A percentile compares a stretch with the other conserved stretches of the same genome.
These are phyloP conservation scores for Aspergillus luchuensis DNA, from an alignment of 2,329 filamentous ascomycete genomes.

Conservation along the genomic window DNA sequence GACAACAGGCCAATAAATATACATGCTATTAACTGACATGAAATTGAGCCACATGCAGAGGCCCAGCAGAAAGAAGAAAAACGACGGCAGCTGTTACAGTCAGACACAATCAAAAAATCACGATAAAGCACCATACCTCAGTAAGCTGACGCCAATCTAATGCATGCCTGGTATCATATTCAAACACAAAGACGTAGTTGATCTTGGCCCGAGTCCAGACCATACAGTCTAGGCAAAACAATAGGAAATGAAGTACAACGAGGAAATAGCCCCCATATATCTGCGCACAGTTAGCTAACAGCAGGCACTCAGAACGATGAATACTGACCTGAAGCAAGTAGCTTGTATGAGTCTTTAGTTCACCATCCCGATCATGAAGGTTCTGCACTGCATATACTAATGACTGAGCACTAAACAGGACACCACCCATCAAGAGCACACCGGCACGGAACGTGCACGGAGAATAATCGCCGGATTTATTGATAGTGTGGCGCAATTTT, in stretches of 20 bases:
- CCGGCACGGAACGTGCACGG: conserved; percentile 63
- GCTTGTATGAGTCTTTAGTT: conserved; percentile 57
- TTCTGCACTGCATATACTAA: conserved; percentile 60
- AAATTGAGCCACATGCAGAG: conserved; percentile 91
- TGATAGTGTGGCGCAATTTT: conserved; percentile 74
- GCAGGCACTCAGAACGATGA: background rate
- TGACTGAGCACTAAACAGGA: conserved; percentile 68
- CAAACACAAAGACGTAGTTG: conserved; percentile 96
- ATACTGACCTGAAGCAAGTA: conserved; percentile 67
- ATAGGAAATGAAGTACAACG: conserved; percentile 72
- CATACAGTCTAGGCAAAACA: conserved; percentile 85
- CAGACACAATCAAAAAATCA: conserved; percentile 10
- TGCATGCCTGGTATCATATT: conserved; percentile 83
- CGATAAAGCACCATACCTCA: conserved; percentile 55
- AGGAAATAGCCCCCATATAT: conserved; percentile 93
- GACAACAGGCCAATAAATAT: conserved; percentile 82
- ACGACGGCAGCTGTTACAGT: conserved; percentile 67
- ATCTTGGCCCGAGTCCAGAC: conserved; percentile 83
- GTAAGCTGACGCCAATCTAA: conserved; percentile 87
- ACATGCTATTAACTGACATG: conserved; percentile 68
- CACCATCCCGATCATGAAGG: conserved; percentile 54
- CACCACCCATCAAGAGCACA: conserved; percentile 67
- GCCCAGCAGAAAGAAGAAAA: conserved; percentile 74
- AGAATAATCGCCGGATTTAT: conserved; percentile 61
- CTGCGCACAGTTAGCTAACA: conserved; percentile 48